Evolutionary conservation across 2,329 filamentous ascomycete species (phyloP), one percentile per base, ranked within the genome.

Genomic region (Colletotrichum sp.): DNA sequence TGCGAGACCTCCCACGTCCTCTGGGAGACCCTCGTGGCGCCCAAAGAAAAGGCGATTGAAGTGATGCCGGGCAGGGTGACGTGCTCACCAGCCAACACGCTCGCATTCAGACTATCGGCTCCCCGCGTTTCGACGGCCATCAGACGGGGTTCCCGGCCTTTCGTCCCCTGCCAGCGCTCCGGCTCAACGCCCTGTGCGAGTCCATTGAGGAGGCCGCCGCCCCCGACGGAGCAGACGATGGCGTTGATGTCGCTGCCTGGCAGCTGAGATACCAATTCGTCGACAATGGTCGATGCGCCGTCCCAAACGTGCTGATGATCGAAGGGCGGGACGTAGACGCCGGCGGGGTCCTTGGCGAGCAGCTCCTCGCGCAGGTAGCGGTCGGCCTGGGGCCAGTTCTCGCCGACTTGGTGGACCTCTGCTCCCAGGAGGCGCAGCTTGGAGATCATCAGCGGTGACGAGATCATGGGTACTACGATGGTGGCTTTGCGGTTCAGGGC

Each of bases 161-260:
- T 78, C 6, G 18, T n/a, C 6, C 64, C 34, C 4, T 80, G 77
- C 86, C 81, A 85, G 70, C 79, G 83, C 78, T 77, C 83, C 59
- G 86, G 83, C 80, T 93, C 89, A 28, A 96, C 86, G 12, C 94
- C 95, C 81, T 93, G 88, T 84, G 95, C 91, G 72, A 98, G 85
- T 6, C 95, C 95, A 80, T 93, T 94, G 68, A 98, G 89, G 26
- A 98, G 85, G 0, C 95, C 95, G 18, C 95, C 95, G 12, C 95
- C 95, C 8, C 95, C 95, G 48, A 96, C 94, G 74, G 90, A 93
- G 84, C 94, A 96, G 60, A 97, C 90, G 14, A 98, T 88, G 4
- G 89, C 94, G 80, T 96, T 93, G 4, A 94, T 89, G 12, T 87
- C 86, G 2, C 84, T 83, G 4, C 85, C 83, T 0, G 63, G 60